These are phyloP conservation scores for Paraurostyla sp. DNA, from an alignment of 73 alveolate species.

Conservation along the genomic window DNA sequence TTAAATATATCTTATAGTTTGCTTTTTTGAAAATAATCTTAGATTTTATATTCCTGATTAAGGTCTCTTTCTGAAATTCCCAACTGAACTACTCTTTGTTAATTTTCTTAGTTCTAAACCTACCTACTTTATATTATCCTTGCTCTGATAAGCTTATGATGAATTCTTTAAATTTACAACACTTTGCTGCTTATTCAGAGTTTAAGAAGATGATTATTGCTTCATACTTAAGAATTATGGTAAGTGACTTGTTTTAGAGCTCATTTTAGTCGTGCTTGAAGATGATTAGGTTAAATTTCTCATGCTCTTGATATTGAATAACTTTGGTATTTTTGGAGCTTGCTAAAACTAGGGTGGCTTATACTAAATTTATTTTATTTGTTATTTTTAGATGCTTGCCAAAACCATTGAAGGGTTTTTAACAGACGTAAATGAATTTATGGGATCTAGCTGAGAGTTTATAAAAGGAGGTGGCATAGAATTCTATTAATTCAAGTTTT, in stretches of 20 bases:
- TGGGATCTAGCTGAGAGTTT: too few relatives aligned
- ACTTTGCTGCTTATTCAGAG: neutral
- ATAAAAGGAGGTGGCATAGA: too few relatives aligned
- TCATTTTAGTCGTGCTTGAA: neutral
- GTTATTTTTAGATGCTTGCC: too few relatives aligned
- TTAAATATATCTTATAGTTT: neutral
- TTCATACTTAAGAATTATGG: neutral
- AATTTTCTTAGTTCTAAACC: too few relatives aligned
- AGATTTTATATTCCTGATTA: neutral
- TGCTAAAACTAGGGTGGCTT: neutral
- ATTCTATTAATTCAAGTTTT: too few relatives aligned
- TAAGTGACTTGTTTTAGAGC: neutral
- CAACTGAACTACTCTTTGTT: neutral
- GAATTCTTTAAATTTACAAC: too few relatives aligned
- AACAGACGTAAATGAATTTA: too few relatives aligned
- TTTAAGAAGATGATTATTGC: neutral
- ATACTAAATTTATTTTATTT: neutral
- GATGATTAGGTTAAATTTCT: neutral
- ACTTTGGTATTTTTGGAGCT: neutral
- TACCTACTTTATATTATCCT: too few relatives aligned
- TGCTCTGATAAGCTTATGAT: too few relatives aligned
- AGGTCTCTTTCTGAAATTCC: neutral
- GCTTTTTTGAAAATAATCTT: slow-evolving; percentile 2
- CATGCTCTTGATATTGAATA: neutral
- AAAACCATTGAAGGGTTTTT: too few relatives aligned